Evolutionary conservation across 169 alveolate species (phyloP).

Genomic region (Toxoplasma gondii): DNA sequence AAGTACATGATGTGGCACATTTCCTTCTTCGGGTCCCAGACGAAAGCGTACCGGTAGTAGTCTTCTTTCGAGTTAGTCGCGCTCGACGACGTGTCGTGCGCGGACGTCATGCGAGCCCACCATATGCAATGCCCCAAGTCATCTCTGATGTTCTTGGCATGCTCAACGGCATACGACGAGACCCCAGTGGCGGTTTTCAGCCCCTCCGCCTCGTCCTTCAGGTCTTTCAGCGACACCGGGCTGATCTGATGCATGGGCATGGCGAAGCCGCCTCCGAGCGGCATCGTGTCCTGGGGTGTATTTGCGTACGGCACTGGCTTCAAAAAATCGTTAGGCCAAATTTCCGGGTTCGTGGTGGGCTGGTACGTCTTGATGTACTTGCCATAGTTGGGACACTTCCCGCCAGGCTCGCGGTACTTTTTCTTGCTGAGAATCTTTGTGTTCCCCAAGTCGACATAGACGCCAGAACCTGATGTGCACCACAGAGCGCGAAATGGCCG

Average conservation of each 20-base stretch:
- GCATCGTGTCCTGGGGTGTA: conserved; percentile 42
- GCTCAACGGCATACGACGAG: background rate
- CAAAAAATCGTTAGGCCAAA: conserved; percentile 52
- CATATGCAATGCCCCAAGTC: conserved; percentile 47
- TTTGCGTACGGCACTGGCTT: conserved; percentile 34
- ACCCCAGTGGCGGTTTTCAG: background rate
- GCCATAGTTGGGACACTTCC: conserved; percentile 50
- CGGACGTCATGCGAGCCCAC: conserved; percentile 57
- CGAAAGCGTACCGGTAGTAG: conserved; percentile 46
- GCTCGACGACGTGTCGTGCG: background rate
- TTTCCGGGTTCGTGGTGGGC: conserved; percentile 37
- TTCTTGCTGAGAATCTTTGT: background rate
- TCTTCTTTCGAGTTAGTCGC: background rate
- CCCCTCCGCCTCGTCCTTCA: conserved; percentile 18
- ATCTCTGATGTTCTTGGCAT: background rate
- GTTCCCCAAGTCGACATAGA: conserved; percentile 64
- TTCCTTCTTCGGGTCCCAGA: conserved; percentile 26
- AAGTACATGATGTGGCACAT: conserved; percentile 41
- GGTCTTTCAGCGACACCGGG: conserved; percentile 34
- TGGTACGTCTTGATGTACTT: conserved; percentile 38
- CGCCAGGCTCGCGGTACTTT: conserved; percentile 60
- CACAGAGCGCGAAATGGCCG: background rate
- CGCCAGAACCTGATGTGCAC: conserved; percentile 61
- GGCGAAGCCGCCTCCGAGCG: conserved; percentile 60
- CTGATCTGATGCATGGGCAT: conserved; percentile 41